Conservation (phyloP, 495 filamentous ascomycete species). For the Neurospora sp. region DNA sequence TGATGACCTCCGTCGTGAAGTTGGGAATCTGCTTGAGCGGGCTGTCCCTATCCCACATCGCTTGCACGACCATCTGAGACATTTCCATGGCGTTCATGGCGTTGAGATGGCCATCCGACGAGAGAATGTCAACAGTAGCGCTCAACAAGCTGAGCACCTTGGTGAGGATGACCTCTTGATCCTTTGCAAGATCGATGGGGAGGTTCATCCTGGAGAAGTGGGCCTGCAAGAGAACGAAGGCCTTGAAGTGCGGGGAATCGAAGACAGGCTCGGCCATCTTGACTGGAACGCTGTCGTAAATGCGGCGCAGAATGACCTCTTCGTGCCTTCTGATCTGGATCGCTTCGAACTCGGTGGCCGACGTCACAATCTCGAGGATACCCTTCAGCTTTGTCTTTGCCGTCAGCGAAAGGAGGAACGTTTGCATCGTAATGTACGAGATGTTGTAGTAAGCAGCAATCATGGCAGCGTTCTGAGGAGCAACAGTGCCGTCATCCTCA, state of each 20-base stretch:
- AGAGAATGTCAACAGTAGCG: conserved; percentile 89
- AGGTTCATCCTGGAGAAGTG: conserved; percentile 97
- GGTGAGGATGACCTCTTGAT: conserved; percentile 79
- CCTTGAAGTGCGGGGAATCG: conserved; percentile 96
- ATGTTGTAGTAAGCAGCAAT: conserved; percentile 99
- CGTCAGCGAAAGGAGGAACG: conserved; percentile 89
- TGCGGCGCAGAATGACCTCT: conserved; percentile 73
- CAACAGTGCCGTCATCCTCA: conserved; percentile 87
- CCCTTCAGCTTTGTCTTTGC: conserved; percentile 87
- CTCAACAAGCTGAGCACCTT: conserved; percentile 83
- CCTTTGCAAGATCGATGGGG: conserved; percentile 92
- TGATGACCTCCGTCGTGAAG: conserved; percentile 75
- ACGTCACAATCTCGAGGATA: conserved; percentile 93
- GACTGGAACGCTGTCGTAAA: conserved; percentile 89
- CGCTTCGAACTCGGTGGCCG: conserved; percentile 90
- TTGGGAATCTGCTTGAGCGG: conserved; percentile 96
- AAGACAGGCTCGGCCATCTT: conserved; percentile 81
- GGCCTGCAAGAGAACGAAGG: conserved; percentile 90
- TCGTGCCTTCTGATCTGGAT: conserved; percentile 94
- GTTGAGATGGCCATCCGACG: conserved; percentile 91
- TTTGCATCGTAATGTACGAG: conserved; percentile 99
- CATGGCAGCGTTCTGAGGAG: conserved; percentile 89
- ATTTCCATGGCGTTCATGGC: conserved; percentile 99
- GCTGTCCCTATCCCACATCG: conserved; percentile 97
- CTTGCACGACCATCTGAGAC: conserved; percentile 98